Evolutionary conservation across 2,329 filamentous ascomycete species (phyloP), one percentile per base, ranked within the genome.

Genomic region (Aquanectria penicillioides): DNA sequence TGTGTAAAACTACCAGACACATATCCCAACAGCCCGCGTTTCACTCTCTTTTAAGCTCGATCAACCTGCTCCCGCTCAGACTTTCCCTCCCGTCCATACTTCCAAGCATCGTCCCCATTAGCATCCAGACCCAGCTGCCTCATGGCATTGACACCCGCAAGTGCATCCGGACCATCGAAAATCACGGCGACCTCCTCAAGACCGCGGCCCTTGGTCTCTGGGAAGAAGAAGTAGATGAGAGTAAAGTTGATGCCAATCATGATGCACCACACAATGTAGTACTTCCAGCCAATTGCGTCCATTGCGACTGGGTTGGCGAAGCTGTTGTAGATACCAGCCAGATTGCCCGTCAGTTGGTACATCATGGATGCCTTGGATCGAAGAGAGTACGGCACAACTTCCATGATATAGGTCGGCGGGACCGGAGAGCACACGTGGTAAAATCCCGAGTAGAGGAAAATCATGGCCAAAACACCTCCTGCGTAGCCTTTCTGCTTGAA

Each of bases 241-340:
- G 29, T 58, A 10, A 69, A 2, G 28, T 68, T 61, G 0, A 67
- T 17, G 2, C 61, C 62, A 13, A 75, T 56, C 0, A 71, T 66
- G 0, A 70, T 75, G n/a, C 78, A 76, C 63, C 78, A 80, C 3
- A 81, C 75, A 8, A 80, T 75, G 50, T 80, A 81, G 52, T 78
- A 80, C 53, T 74, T 78, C 79, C 78, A 81, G 0, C 62, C 65
- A 23, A 80, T 77, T 0, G 69, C 68, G 0, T 76, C 74, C 48
- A 81, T 71, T 0, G 75, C 78, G 5, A 81, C 77, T 0, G 78
- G 78, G 31, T 81, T 81, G 9, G 78, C 76, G 37, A 78, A 78
- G 2, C 74, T 77, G 52, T 80, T 81, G 70, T 69, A 74, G 3
- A 73, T 56, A 7, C 69, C 64, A 0, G 68, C 71, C 23, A 70